These are phyloP conservation scores for Arthrobotrys sphaeroides DNA, from an alignment of 2,329 filamentous ascomycete genomes.

Conservation along the genomic window DNA sequence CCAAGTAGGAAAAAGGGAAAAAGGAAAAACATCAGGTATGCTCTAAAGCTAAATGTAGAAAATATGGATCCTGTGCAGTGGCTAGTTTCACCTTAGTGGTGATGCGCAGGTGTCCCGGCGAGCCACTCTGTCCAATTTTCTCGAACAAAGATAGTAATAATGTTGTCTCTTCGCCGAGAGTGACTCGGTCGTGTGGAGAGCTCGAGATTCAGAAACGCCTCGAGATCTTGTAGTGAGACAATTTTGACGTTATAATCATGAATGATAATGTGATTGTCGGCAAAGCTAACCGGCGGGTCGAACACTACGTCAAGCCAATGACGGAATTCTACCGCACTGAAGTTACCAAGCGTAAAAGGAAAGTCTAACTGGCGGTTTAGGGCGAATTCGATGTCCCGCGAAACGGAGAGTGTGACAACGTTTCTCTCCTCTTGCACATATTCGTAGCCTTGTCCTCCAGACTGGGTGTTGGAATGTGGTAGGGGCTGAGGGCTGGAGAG, in stretches of 20 bases:
- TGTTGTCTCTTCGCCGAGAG: conserved; percentile 11
- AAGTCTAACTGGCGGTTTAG: conserved; percentile 44
- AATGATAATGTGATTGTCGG: conserved; percentile 31
- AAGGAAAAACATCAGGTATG: background rate
- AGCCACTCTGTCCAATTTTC: conserved; percentile 41
- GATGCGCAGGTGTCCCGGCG: conserved; percentile 23
- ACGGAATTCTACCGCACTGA: conserved; percentile 27
- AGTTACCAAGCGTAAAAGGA: conserved; percentile 24
- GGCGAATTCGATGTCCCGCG: conserved; percentile 39
- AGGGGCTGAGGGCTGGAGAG: background rate
- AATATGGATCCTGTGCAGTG: background rate
- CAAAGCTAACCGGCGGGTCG: conserved; percentile 28
- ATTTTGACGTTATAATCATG: conserved; percentile 34
- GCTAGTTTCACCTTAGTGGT: background rate
- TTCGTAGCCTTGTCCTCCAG: background rate
- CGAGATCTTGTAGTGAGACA: conserved; percentile 33
- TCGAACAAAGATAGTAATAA: conserved; percentile 33
- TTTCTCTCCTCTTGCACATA: background rate
- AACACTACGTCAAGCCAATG: conserved; percentile 38
- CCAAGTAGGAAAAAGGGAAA: background rate
- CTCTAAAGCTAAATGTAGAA: background rate
- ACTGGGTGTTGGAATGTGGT: background rate
- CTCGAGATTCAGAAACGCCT: conserved; percentile 38
- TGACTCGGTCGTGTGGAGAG: background rate
- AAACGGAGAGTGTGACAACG: conserved; percentile 14